A percentile compares a stretch with the other conserved stretches of the same genome.
phyloP scores from a whole-genome alignment of 2,329 filamentous ascomycete genomes.

The Colletotrichum ledebouriae region DNA sequence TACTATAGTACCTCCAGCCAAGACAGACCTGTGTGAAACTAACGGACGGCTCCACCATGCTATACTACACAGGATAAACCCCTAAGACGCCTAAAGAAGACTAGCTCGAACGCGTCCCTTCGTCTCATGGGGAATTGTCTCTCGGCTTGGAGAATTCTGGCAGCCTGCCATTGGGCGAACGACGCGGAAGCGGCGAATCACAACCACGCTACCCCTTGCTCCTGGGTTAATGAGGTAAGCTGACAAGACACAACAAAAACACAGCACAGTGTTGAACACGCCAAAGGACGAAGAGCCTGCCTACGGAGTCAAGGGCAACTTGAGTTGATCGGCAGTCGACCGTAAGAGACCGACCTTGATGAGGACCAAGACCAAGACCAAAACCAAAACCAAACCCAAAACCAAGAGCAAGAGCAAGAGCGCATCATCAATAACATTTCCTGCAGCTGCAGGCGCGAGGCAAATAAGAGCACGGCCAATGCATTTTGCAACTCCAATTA shows the following conservation, averaged over 20 bases:
- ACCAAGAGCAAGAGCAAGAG: too few species aligned
- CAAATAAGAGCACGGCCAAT: conserved; percentile 21
- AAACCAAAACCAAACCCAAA: background rate
- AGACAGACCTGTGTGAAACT: conserved; percentile 13
- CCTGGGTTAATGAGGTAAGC: conserved; percentile 31
- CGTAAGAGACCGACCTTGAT: too few species aligned
- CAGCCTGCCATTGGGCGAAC: conserved; percentile 30
- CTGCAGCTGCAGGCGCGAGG: conserved; percentile 13
- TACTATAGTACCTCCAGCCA: background rate
- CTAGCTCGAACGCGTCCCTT: conserved; percentile 33
- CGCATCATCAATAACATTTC: conserved; percentile 21
- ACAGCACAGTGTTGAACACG: conserved; percentile 33
- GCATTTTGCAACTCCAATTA: conserved; percentile 3
- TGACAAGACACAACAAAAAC: conserved; percentile 30
- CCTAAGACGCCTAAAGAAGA: conserved; percentile 20
- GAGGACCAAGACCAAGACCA: background rate
- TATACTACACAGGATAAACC: conserved; percentile 26
- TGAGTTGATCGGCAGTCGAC: background rate
- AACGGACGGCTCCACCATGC: background rate
- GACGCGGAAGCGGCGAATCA: conserved; percentile 33
- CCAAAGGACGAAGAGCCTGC: conserved; percentile 19
- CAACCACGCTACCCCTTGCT: conserved; percentile 36
- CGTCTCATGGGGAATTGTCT: conserved; percentile 31
- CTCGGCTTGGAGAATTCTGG: conserved; percentile 40
- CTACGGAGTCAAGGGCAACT: background rate